Base-by-base conservation (phyloP, 805 yeast genomes). In the Candida vartiovaarae region DNA sequence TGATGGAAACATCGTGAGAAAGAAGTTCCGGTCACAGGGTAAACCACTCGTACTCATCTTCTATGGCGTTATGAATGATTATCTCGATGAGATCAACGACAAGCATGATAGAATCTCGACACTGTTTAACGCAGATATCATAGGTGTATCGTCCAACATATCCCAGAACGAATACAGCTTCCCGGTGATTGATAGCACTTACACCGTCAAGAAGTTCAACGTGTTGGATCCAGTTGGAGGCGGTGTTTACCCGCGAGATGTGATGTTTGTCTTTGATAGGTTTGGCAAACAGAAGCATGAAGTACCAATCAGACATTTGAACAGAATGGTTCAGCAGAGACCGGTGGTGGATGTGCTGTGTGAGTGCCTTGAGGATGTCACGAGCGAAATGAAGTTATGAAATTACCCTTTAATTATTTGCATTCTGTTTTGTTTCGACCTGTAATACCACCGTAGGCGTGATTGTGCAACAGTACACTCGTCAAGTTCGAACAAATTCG, bases 161-260 rank as follows among this genome's bases (percentile, higher is more conserved):
- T 20, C 27, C 3, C 3, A 26, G 1, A 54, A 56, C 30, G 34
- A 42, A 2, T 51, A 43, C 38, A 2, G 15, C 1, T 58, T 58
- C 45, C 57, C 57, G 2, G 20, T 58, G 15, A 36, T 53, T 2
- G 47, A 51, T 38, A 45, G 54, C 5, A 31, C 49, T 0, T 27
- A 36, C n/a, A 43, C 54, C 2, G 40, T 51, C 5, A 55, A 51
- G 34, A 41, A 32, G 6, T 41, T 53, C 25, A 50, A 51, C n/a
- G 54, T 50, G 1, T 15, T 54, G 28, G 62, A 58, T 36, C 62
- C 62, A 7, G 20, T 56, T 15, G 62, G 62, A 20, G 62, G 62
- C 34, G 61, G 61, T 39, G 53, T 55, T 1, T 58, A 58, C 38
- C 62, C 62, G 1, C 34, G 50, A 24, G 62, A 58, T 31, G 46